Evolutionary conservation across 139 green algal genomes (phyloP).

Genomic region (Chlamydomonas urium): DNA sequence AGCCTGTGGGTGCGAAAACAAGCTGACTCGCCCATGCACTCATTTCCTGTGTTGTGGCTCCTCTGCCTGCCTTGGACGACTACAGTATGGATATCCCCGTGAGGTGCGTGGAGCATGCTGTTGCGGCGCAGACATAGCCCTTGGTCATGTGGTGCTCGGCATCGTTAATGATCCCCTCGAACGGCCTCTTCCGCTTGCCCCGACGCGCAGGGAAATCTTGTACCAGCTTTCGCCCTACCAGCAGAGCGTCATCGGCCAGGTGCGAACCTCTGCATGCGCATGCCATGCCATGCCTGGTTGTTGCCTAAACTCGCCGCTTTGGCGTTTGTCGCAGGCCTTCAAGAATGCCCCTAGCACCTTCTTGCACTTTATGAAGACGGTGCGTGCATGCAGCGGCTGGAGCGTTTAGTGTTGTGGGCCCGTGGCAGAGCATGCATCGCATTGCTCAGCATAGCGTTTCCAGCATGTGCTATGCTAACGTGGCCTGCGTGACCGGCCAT

Average conservation of each 20-base stretch:
- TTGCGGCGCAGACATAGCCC: neutral
- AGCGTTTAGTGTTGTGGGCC: neutral
- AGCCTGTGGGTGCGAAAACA: neutral
- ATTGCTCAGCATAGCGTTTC: too few species aligned
- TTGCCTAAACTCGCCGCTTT: neutral
- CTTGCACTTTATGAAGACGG: constrained; percentile 10
- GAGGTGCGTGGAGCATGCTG: neutral
- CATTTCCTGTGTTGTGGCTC: neutral
- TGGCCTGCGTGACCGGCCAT: neutral
- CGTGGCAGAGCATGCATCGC: neutral
- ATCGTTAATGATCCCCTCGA: neutral
- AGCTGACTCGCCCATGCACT: neutral
- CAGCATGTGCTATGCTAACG: neutral
- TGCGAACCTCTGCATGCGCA: neutral
- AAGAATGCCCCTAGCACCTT: neutral
- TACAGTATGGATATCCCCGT: constrained; percentile 1
- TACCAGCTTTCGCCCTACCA: constrained; percentile 12
- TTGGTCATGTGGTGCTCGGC: neutral
- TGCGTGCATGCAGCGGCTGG: neutral
- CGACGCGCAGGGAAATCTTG: neutral
- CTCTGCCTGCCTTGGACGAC: too few species aligned
- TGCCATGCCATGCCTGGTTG: neutral
- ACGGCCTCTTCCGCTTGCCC: neutral
- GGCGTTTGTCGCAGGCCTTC: neutral
- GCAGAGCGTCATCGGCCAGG: constrained; percentile 9